phyloP scores from a whole-genome alignment of 23 red algal genomes.

The Gracilaria gracilis region DNA sequence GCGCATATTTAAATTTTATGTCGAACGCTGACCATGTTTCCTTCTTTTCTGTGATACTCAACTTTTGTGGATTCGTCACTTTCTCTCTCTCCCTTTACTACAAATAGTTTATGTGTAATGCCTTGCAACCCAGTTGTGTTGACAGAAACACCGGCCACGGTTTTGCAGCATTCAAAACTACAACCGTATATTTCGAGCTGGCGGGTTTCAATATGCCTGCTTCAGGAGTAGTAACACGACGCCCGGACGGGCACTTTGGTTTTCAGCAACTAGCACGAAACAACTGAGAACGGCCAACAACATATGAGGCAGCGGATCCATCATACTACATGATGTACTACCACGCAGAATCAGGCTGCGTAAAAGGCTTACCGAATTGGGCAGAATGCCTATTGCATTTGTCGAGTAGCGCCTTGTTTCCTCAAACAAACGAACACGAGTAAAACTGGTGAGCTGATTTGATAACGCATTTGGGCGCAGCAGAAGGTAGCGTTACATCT shows the following conservation, averaged over 20 bases:
- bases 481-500: too few species aligned
- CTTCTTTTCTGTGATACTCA: not conserved
- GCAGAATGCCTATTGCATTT: not conserved
- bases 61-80: not conserved
- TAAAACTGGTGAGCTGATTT: too few species aligned
- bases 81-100: too few species aligned
- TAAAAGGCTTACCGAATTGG: not conserved
- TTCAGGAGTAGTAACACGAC: too few species aligned
- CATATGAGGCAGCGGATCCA: not conserved
- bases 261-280: not conserved
- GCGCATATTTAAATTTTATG: too few species aligned
- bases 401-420: not conserved
- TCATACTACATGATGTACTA: not conserved
- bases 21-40: too few species aligned
- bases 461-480: too few species aligned
- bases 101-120: too few species aligned
- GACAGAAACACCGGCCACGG: too few species aligned
- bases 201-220: too few species aligned
- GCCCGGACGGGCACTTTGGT: not conserved
- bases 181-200: too few species aligned
- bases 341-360: not conserved
- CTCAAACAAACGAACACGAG: not conserved
- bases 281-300: not conserved
- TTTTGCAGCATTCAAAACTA: too few species aligned
- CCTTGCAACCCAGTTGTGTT: not conserved